Base-by-base conservation (phyloP, 2,329 filamentous ascomycete genomes). In the Sclerotiophoma versabilis region DNA sequence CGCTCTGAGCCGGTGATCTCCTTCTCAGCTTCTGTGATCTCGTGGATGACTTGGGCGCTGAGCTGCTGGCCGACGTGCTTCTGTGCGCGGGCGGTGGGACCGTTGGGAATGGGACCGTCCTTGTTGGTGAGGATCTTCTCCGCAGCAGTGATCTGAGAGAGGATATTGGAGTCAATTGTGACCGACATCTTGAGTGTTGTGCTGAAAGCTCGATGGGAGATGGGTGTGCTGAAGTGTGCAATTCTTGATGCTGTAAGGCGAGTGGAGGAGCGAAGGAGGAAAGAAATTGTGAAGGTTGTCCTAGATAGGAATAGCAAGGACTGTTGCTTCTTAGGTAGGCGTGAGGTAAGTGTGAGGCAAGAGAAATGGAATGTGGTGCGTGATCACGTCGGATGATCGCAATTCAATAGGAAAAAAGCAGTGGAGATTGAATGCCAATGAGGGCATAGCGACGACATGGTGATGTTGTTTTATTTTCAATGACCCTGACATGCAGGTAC, bases 11-110 rank as follows among this genome's bases (percentile, higher is more conserved):
- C 75, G 0, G 75, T 77, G 25, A 79, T 65, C n/a, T 59, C 64
- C 51, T 75, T 75, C 67, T 79, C 76, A 10, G 74, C 77, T 34
- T 71, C 68, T 8, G 74, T 77, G 57, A 79, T 79, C 53, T 77
- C 75, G 53, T 74, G 72, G 1, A 79, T 60, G 37, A 69, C 68
- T 51, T 74, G 46, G 2, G 65, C 48, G 14, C 67, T 75, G 39
- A 79, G 71, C 29, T 58, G 46, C 26, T 67, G 54, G 37, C 65
- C 65, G 17, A 49, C 63, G 49, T 79, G 76, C 33, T 69, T 70
- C 60, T 80, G 77, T 0, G 77, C 77, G 39, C 71, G 68, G 4
- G 77, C 76, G 0, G 76, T 79, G 0, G 77, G 77, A 1, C 77
- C 77, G 6, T 70, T 71, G 45, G 67, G 63, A 2, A 72, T 65